Percentiles rank a stretch among this genome's conserved stretches.
Conservation (phyloP, 768 basidiomycete species). For the Saitozyma podzolica region DNA sequence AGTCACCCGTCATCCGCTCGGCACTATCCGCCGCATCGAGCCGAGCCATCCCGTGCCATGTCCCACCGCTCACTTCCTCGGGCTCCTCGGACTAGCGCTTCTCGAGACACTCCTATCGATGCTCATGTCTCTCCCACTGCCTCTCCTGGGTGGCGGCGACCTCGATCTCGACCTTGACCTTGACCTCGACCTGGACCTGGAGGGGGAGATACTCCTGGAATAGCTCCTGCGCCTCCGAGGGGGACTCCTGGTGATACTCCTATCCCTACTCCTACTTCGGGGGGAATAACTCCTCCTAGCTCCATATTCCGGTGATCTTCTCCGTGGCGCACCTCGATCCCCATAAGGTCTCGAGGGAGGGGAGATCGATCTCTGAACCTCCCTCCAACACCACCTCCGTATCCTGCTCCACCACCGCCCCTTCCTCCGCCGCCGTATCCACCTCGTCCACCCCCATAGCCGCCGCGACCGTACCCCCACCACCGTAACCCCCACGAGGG, state of each 20-base stretch:
- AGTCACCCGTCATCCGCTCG: no score
- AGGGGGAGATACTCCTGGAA: constrained; percentile 11
- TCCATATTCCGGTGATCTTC: constrained; percentile 24
- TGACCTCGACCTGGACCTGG: constrained; percentile 11
- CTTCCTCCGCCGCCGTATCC: constrained; percentile 23
- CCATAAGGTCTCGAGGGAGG: constrained; percentile 13
- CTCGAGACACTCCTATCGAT: constrained; percentile 24
- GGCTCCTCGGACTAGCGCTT: constrained; percentile 26
- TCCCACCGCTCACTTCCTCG: constrained; percentile 8
- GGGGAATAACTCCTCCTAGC: constrained; percentile 12
- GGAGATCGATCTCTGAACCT: constrained; percentile 20
- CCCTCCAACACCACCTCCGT: constrained; percentile 17
- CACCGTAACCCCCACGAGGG: constrained; percentile 16
- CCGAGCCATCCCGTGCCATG: neutral
- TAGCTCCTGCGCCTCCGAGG: no score
- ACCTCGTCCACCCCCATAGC: constrained; percentile 17
- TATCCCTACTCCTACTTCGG: constrained; percentile 6
- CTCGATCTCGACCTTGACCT: constrained; percentile 20
- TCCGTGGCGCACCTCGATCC: constrained; percentile 22
- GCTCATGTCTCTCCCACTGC: constrained; percentile 21
- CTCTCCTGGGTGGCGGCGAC: constrained; percentile 12
- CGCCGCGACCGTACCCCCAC: constrained; percentile 27
- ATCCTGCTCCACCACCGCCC: constrained; percentile 16
- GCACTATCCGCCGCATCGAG: no score
- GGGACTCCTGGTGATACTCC: neutral